Percentiles rank a stretch among this genome's conserved stretches.
Evolutionary conservation across 768 basidiomycete genomes (phyloP).

Genomic region (Leccinum disarticulatum): DNA sequence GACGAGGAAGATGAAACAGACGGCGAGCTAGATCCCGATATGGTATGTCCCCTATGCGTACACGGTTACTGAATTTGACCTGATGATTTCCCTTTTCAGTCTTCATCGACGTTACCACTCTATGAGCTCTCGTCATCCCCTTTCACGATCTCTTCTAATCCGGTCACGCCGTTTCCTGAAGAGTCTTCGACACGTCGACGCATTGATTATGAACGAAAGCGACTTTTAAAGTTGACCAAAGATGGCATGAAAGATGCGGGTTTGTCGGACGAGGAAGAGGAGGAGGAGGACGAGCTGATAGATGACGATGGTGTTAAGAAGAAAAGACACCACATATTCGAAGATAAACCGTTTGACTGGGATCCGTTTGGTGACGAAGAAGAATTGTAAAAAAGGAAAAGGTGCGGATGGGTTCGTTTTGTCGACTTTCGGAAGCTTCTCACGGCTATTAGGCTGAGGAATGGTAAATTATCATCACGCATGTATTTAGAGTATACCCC

Average conservation of each 20-base stretch:
- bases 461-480: constrained; percentile 7
- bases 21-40: constrained; percentile 28
- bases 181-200: constrained; percentile 28
- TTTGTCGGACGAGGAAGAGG: constrained; percentile 19
- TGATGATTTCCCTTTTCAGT: constrained; percentile 14
- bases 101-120: constrained; percentile 28
- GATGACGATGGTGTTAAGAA: constrained; percentile 4
- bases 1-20: constrained; percentile 26
- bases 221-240: constrained; percentile 29
- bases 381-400: constrained; percentile 17
- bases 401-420: background rate
- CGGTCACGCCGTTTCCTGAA: constrained; percentile 31
- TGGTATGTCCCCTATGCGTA: constrained; percentile 17
- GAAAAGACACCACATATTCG: constrained; percentile 22
- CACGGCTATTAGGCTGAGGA: background rate
- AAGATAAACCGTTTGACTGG: constrained; percentile 33
- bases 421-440: background rate
- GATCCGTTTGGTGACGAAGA: constrained; percentile 31
- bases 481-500: constrained; percentile 9
- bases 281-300: constrained; percentile 21
- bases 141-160: constrained; percentile 27
- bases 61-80: background rate
- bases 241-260: constrained; percentile 30
- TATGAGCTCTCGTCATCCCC: constrained; percentile 28
- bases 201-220: constrained; percentile 32